Evolutionary conservation across 805 yeast species (phyloP), one percentile per base, ranked within the genome.

Genomic region (Candida maris): DNA sequence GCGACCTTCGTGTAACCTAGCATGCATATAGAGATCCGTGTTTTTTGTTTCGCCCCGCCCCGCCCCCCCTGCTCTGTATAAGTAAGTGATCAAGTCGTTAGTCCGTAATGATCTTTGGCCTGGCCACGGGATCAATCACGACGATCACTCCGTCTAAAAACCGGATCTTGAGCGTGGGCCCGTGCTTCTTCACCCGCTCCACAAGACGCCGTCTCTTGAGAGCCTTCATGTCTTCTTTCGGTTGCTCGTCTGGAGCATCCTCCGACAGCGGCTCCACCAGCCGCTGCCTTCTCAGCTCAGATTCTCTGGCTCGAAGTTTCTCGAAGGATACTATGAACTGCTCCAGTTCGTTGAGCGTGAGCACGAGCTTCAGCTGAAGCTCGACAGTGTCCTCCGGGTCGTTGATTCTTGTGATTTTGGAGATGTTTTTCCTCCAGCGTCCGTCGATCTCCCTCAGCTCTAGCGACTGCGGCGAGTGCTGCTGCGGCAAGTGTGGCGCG

Each of bases 301-400:
- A 19, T 50, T 62, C 51, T 62, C 52, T 40, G 38, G 50, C 44
- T 57, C 65, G 73, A 64, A 74, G 36, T 46, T 53, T 29, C 47
- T 66, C 49, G 41, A 61, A 66, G 38, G 67, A 70, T 16, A 43
- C 27, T 6, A 71, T 43, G 29, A 69, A 54, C 26, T 62, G 56
- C 17, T 55, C 49, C 24, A 75, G 59, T 41, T 77, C 83, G 10
- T 57, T 54, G 2, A 74, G 54, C 1, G 89, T 80, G 24, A 76
- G 54, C 10, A 57, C 59, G 21, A 73, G 65, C 52, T 84, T 85
- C 17, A 52, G 43, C 13, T 59, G 56, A 41, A 81, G 45, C 51
- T 85, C 93, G 5, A 61, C 53, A 3, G 42, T 49, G 51, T 83
- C 77, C 5, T 52, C 51, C 1, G 58, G 41, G 49, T 83, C 68